Conservation (phyloP, 257 asterid genomes). For the Leptodermis oblonga region DNA sequence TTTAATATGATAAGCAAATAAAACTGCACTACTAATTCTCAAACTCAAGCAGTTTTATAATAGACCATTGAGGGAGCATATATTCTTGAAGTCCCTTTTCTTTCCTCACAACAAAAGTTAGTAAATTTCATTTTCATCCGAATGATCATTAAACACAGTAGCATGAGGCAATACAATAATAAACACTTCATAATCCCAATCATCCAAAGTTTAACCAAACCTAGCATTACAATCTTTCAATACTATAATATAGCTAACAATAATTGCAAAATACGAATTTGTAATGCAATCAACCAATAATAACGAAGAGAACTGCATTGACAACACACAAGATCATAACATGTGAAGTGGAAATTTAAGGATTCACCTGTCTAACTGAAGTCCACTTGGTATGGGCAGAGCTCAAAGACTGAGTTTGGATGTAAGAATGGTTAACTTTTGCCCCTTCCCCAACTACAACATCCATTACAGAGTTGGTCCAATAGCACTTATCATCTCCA, state of each 20-base stretch:
- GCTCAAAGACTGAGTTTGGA: slow-evolving; percentile 65
- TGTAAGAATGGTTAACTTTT: slow-evolving; percentile 71
- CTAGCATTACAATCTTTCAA: not conserved
- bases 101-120: not conserved
- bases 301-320: not conserved
- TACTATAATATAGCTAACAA: too few species aligned
- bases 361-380: slow-evolving; percentile 70
- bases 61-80: not conserved
- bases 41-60: not conserved
- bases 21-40: not conserved
- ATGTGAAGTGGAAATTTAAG: slow-evolving; percentile 17
- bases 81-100: not conserved
- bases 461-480: slow-evolving; percentile 84
- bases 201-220: not conserved
- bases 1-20: not conserved
- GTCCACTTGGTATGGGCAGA: slow-evolving; percentile 96
- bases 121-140: not conserved
- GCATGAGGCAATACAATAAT: not conserved
- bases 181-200: not conserved
- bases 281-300: not conserved
- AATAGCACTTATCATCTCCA: slow-evolving; percentile 56
- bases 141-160: not conserved
- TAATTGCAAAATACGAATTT: not conserved
- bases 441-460: slow-evolving; percentile 67
- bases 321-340: not conserved